Evolutionary conservation across 1,284 basidiomycete genomes (phyloP), one percentile per base, ranked within the genome.

Genomic region (Papiliotrema flavescens): DNA sequence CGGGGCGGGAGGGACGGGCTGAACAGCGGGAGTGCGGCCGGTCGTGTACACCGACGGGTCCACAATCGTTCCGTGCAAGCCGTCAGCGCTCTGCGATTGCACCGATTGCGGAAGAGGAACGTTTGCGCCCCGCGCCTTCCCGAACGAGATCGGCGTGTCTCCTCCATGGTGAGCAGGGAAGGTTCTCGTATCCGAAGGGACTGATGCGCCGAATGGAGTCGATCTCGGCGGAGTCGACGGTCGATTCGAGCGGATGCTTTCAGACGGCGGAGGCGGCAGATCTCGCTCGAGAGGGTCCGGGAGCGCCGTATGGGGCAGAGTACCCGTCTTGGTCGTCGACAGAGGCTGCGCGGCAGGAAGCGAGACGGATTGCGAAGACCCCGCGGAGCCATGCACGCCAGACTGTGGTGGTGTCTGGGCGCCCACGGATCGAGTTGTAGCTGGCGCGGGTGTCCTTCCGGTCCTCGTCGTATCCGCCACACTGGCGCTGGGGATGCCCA

Each of bases 231-330:
- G 44, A 7, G 62, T 53, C 3, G 62, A 50, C 11, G 49, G 53
- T 49, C 58, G 54, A 34, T 49, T 23, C 32, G 61, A 65, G n/a
- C 51, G 49, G 9, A 58, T 54, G 40, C 65, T 67, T 36, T 69
- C 60, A 0, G 64, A 60, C 2, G 61, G 62, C 1, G 59, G 47
- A 23, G 66, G 51, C 40, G 69, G 67, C n/a, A 68, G 50, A 44
- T 68, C 66, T n/a, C 60, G 55, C 26, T 65, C 59, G 13, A 28
- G 23, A 8, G 60, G 57, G 45, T 65, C 55, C 8, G 64, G 60
- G 19, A 63, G 20, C 19, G 61, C 62, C 1, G 56, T 26, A 17
- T 55, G 54, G 2, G 59, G 59, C 22, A 57, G 22, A 9, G 40
- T 20, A 19, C 47, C 24, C 9, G 54, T 22, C 23, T 55, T 5